A percentile compares a stretch with the other conserved stretches of the same genome.
Conservation (phyloP, 768 basidiomycete genomes). For the Boletus pseudopeckii region DNA sequence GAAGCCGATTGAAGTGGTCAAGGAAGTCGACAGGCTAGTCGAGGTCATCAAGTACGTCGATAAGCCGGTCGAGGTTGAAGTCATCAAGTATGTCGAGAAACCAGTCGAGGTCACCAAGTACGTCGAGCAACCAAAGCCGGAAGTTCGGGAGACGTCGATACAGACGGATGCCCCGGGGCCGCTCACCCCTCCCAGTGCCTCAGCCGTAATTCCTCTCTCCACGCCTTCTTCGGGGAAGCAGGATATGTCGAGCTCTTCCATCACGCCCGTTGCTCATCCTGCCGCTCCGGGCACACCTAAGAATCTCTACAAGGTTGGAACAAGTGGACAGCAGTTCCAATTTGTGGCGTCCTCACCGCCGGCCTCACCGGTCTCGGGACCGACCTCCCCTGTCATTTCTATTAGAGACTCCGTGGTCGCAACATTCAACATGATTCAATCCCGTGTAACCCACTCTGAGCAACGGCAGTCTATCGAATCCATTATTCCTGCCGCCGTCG, state of each 20-base stretch:
- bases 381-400: conserved; percentile 36
- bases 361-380: conserved; percentile 20
- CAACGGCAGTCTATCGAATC: conserved; percentile 74
- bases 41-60: conserved; percentile 26
- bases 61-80: conserved; percentile 25
- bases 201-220: conserved; percentile 24
- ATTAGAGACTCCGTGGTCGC: conserved; percentile 52
- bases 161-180: conserved; percentile 64
- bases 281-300: conserved; percentile 32
- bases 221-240: conserved; percentile 23
- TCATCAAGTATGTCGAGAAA: conserved; percentile 30
- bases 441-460: conserved; percentile 54
- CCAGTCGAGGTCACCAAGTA: conserved; percentile 33
- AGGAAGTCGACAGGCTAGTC: conserved; percentile 19
- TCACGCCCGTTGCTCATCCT: conserved; percentile 34
- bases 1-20: conserved; percentile 24
- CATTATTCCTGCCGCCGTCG: conserved; percentile 49
- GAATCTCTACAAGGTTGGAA: conserved; percentile 56
- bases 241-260: conserved; percentile 28
- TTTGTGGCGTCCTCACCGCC: conserved; percentile 50
- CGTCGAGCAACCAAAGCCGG: conserved; percentile 49
- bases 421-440: conserved; percentile 41
- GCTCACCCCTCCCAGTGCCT: conserved; percentile 30
- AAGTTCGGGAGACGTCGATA: conserved; percentile 69
- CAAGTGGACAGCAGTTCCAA: conserved; percentile 58